Conservation (phyloP, 2,329 filamentous ascomycete genomes). For the Penicillium crustosum region DNA sequence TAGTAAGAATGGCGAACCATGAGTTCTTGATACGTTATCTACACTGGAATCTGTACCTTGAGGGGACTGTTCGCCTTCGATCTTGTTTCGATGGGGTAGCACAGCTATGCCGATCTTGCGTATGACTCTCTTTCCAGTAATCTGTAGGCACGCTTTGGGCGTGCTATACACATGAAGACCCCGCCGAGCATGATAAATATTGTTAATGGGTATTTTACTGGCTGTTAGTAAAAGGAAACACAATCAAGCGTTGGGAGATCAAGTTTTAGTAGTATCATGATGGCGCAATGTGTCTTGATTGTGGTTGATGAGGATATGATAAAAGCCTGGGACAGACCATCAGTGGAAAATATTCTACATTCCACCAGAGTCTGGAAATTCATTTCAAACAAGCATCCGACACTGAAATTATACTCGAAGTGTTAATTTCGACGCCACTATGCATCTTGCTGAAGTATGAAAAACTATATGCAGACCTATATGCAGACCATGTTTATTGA, state of each 20-base stretch:
- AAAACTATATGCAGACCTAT: not conserved
- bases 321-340: not conserved
- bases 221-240: too few relatives aligned
- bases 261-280: not conserved
- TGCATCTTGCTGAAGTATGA: slow-evolving; percentile 6
- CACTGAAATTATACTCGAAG: not conserved
- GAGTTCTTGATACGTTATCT: not conserved
- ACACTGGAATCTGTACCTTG: not conserved
- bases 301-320: not conserved
- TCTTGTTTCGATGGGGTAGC: not conserved
- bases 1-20: not conserved
- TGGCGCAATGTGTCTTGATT: not conserved
- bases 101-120: not conserved
- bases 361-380: too few relatives aligned
- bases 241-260: not conserved
- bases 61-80: not conserved
- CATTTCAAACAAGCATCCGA: not conserved
- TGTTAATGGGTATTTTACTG: not conserved
- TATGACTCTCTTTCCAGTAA: not conserved
- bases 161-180: too few relatives aligned
- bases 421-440: not conserved
- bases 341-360: not conserved
- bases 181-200: not conserved
- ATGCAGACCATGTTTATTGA: not conserved
- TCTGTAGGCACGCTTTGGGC: not conserved